A percentile compares a stretch with the other conserved stretches of the same genome.
Evolutionary conservation across 345 rosid species (phyloP).

Genomic region (Moringa oleifera): DNA sequence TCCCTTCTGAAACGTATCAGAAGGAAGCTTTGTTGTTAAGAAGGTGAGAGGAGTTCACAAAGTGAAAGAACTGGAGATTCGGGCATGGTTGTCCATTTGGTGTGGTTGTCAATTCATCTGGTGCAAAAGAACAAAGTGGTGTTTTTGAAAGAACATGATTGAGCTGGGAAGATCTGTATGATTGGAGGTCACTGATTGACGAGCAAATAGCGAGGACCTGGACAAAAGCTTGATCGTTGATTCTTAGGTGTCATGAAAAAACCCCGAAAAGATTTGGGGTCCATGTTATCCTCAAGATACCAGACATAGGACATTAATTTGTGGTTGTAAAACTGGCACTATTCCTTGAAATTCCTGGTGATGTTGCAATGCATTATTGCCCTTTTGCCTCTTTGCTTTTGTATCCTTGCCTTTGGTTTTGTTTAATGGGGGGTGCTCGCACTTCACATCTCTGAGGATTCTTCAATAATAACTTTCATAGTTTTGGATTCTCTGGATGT

Average conservation of each 20-base stretch:
- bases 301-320: too few species aligned
- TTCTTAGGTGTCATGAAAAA: background rate
- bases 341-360: background rate
- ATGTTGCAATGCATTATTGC: slow-evolving; percentile 9
- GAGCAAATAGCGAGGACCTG: background rate
- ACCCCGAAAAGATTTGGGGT: slow-evolving; percentile 5
- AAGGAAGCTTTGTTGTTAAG: background rate
- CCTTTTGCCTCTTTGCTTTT: background rate
- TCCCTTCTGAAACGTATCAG: slow-evolving; percentile 17
- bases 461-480: too few species aligned
- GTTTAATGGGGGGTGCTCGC: background rate
- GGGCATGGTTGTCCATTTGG: background rate
- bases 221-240: background rate
- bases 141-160: background rate
- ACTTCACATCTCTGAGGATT: background rate
- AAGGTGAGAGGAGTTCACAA: background rate
- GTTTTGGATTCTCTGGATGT: too few species aligned
- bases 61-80: background rate
- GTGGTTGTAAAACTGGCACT: slow-evolving; percentile 14
- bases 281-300: slow-evolving; percentile 20
- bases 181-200: background rate
- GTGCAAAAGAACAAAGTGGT: background rate
- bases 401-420: background rate
- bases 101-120: background rate
- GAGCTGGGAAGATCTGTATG: background rate